Evolutionary conservation across 441 rosid genomes (phyloP).

Genomic region (California macrophylla): DNA sequence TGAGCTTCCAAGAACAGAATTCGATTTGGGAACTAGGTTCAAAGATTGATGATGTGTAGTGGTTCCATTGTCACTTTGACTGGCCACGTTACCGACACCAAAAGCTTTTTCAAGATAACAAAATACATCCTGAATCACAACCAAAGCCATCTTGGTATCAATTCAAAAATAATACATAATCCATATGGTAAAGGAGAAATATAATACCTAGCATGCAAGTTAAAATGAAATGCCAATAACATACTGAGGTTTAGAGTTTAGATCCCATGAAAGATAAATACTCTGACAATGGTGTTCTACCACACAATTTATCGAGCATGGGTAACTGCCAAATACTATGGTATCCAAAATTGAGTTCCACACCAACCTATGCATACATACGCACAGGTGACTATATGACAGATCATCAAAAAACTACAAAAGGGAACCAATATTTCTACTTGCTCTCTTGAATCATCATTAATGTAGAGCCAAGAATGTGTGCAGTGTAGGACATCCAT

Average conservation of each 20-base stretch:
- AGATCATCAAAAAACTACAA: too few relatives aligned
- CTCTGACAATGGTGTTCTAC: not conserved
- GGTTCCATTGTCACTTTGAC: conserved; percentile 61
- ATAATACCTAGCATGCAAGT: not conserved
- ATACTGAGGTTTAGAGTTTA: not conserved
- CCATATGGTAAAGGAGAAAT: not conserved
- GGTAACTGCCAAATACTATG: not conserved
- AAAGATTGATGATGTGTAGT: conserved; percentile 37
- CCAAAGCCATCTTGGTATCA: not conserved
- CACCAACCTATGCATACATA: too few relatives aligned
- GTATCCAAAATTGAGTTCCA: too few relatives aligned
- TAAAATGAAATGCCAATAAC: not conserved
- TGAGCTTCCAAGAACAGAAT: conserved; percentile 47
- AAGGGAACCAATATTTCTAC: too few relatives aligned
- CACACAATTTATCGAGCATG: not conserved
- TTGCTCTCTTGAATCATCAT: too few relatives aligned
- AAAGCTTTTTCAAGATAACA: conserved; percentile 62
- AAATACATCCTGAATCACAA: conserved; percentile 56
- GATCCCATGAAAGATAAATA: not conserved
- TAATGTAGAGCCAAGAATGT: too few relatives aligned
- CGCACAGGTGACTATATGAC: too few relatives aligned
- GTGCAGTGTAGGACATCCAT: too few relatives aligned
- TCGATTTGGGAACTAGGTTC: conserved; percentile 45
- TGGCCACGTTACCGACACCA: conserved; percentile 43
- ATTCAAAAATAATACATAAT: not conserved